Conservation (phyloP, 768 basidiomycete genomes). For the Butyriboletus loyo region DNA sequence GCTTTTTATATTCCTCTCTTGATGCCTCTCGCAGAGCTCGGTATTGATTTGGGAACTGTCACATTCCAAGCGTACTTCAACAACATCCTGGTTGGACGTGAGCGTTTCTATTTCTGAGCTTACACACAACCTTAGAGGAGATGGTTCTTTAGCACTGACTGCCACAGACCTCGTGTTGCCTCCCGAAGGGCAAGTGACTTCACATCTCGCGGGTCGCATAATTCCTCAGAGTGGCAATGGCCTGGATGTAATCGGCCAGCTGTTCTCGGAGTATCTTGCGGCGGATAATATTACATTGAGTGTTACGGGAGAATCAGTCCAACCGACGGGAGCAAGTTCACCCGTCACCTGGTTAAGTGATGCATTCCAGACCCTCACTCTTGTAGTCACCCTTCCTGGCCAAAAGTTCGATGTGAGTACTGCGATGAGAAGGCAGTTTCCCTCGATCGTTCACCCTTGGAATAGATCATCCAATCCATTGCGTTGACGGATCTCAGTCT, state of each 20-base stretch:
- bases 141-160: conserved; percentile 43
- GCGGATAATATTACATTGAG: conserved; percentile 61
- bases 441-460: neutral
- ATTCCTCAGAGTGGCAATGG: conserved; percentile 56
- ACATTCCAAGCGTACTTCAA: conserved; percentile 62
- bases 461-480: conserved; percentile 62
- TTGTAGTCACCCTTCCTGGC: conserved; percentile 61
- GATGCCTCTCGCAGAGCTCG: conserved; percentile 47
- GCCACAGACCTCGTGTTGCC: conserved; percentile 49
- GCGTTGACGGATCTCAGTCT: conserved; percentile 54
- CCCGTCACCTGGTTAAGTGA: conserved; percentile 62
- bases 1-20: neutral
- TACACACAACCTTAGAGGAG: neutral
- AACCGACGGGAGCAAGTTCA: conserved; percentile 49
- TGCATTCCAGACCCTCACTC: conserved; percentile 66
- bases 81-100: conserved; percentile 56
- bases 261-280: conserved; percentile 66
- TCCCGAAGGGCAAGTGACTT: conserved; percentile 43
- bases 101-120: conserved; percentile 24
- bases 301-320: conserved; percentile 58
- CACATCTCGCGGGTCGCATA: conserved; percentile 62
- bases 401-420: conserved; percentile 47
- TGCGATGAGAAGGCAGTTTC: neutral
- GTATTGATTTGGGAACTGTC: conserved; percentile 65
- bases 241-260: conserved; percentile 50